Base-by-base conservation (phyloP, 1,284 basidiomycete species). In the Cryptococcus sp. region DNA sequence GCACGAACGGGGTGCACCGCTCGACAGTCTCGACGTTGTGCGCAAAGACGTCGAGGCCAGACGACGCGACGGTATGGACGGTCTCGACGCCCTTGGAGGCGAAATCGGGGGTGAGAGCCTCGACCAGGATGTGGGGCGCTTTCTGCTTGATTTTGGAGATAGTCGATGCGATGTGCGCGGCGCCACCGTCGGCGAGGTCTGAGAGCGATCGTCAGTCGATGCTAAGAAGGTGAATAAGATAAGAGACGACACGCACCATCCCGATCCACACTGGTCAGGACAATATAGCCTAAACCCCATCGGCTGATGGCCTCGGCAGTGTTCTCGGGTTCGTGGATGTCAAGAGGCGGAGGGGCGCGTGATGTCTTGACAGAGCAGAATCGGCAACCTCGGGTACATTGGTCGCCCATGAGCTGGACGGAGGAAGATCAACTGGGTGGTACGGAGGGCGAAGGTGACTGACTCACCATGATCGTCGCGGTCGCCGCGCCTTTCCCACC, bases 341-440 rank as follows among this genome's bases (percentile, higher is more conserved):
- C 95, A 33, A 99, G 79, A 4, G 96, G 91, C 37, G 89, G 87
- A 12, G 96, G 96, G 1, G 85, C 76, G 52, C 84, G 82, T 1
- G 91, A 91, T 0, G 96, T 99, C 81, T 98, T 98, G 58, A 99
- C 91, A 4, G 94, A 90, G 71, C 96, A 99, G 77, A 99, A 99
- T 52, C 94, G 83, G 79, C 96, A 99, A 0, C 92, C 96, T 70
- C 96, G 85, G 15, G 96, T 99, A 73, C 96, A 99, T 12, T 92
- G 96, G 78, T 98, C 95, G n/a, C 96, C 96, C 96, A 99, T 98
- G 36, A 98, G 80, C 92, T 94, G 65, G 4, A 56, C 21, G 57
- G 28, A 57, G 45, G 3, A 12, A 36, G 28, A 33, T 33, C 4
- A 33, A 9, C 28, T 33, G n/a, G 23, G 51, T 37, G 45, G 50